A percentile compares a stretch with the other conserved stretches of the same genome.
These are phyloP conservation scores for Solanum piurae DNA, from an alignment of 257 asterid genomes.

Conservation along the genomic window DNA sequence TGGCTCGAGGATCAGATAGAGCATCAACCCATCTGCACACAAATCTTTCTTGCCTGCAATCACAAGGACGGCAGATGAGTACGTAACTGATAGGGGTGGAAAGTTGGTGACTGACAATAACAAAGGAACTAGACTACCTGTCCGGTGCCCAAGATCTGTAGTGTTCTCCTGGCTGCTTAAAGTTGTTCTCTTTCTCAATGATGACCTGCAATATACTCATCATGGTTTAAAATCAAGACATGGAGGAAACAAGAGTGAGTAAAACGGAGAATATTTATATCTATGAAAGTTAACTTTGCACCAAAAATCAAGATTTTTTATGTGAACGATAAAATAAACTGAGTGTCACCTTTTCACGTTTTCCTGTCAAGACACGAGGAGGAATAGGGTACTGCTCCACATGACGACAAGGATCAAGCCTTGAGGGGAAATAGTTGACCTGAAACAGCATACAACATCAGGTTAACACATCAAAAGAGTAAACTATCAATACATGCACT, in stretches of 20 bases:
- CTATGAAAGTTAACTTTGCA: neutral
- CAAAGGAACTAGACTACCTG: slow-evolving; percentile 12
- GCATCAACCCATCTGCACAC: slow-evolving; percentile 33
- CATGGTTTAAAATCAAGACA: neutral
- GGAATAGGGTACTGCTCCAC: slow-evolving; percentile 38
- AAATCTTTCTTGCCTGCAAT: slow-evolving; percentile 38
- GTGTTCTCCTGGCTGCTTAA: slow-evolving; percentile 43
- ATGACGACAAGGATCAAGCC: slow-evolving; percentile 36
- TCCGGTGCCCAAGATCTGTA: slow-evolving; percentile 38
- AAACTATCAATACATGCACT: neutral
- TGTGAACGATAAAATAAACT: neutral
- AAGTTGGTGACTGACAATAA: neutral
- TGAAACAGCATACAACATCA: neutral
- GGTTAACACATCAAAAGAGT: neutral
- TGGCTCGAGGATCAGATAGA: slow-evolving; percentile 33
- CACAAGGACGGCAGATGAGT: neutral
- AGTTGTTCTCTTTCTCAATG: slow-evolving; percentile 41
- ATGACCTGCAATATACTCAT: slow-evolving; percentile 18
- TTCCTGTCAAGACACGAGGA: slow-evolving; percentile 25
- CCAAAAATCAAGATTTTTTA: neutral
- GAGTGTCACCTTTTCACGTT: slow-evolving; percentile 23
- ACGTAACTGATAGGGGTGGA: neutral
- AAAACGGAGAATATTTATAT: neutral
- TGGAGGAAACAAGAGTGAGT: neutral
- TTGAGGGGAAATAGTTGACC: slow-evolving; percentile 43